Base-by-base conservation (phyloP, 2,329 filamentous ascomycete species). In the Diaporthe vexans region DNA sequence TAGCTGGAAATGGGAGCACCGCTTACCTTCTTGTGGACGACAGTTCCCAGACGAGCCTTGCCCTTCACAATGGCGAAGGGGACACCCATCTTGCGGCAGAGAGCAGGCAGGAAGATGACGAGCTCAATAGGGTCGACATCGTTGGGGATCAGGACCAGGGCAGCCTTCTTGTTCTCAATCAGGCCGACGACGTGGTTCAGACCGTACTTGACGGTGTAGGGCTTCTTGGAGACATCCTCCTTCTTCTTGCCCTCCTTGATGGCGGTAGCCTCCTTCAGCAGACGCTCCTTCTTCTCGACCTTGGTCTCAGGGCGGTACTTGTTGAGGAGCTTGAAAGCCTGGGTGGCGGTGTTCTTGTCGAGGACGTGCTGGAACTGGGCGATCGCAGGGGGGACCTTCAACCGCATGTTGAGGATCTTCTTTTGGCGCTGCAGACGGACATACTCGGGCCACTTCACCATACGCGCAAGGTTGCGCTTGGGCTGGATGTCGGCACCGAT, bases 241-340 rank as follows among this genome's bases (percentile, higher is more conserved):
- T 98, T 98, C 94, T 98, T 99, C 94, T 98, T 98, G 87, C 97
- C 97, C 88, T 98, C 95, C 86, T 95, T 93, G 86, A 99, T 92
- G 83, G 97, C 97, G 82, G 95, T 98, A 79, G 97, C 97, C 92
- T 99, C 97, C 92, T 98, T 95, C 86, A 94, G 92, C 79, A 99
- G 91, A 89, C 97, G 95, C 91, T 99, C 97, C 93, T 98, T 99
- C 95, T 99, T 99, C 93, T 98, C 96, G 82, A 91, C 89, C 93
- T 98, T 98, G 87, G 94, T 97, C 92, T 99, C 97, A 80, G 97
- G 97, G 83, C 96, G 95, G 94, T 99, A 99, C 92, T 99, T 99
- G 94, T 98, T 97, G 85, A 99, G 94, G 85, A 99, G 93, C 92
- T 98, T 98, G 92, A 99, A 97, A 79, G 94, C 91, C 90, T 98